phyloP scores from a whole-genome alignment of 352 stramenopile species.

The Phytophthora brassicae region DNA sequence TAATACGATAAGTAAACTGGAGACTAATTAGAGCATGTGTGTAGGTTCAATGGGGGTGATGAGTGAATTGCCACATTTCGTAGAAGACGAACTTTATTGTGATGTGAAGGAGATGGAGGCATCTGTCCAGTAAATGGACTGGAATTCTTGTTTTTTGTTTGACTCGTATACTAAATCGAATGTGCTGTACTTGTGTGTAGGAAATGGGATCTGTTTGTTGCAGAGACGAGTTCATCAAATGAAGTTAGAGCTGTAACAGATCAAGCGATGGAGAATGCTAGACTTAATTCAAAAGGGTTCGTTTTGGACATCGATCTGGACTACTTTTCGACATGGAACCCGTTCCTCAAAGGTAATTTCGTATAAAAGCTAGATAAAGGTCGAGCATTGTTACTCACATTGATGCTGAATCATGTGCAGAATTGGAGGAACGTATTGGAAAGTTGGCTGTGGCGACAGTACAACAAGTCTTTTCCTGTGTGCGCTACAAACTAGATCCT shows the following conservation, averaged over 20 bases:
- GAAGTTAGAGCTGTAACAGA: constrained; percentile 8
- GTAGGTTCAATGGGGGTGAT: constrained; percentile 49
- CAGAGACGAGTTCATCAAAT: constrained; percentile 20
- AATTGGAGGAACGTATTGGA: constrained; percentile 44
- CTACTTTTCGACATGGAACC: constrained; percentile 89
- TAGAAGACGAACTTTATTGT: constrained; percentile 71
- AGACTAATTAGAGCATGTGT: constrained; percentile 1
- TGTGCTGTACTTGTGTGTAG: not conserved
- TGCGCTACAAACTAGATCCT: constrained; percentile 37
- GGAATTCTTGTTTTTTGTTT: not conserved
- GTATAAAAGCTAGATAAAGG: not conserved
- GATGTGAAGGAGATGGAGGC: constrained; percentile 33
- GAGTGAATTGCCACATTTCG: constrained; percentile 65
- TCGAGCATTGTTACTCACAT: not conserved
- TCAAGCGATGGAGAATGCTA: constrained; percentile 23
- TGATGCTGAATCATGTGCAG: constrained; percentile 12
- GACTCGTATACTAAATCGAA: not conserved
- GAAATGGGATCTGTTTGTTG: constrained; percentile 47
- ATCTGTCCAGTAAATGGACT: constrained; percentile 29
- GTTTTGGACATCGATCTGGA: constrained; percentile 89
- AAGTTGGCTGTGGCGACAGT: constrained; percentile 26
- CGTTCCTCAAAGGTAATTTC: constrained; percentile 63
- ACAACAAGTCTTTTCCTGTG: constrained; percentile 40
- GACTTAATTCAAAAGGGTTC: constrained; percentile 38
- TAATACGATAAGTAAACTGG: not conserved